Conservation (phyloP, 202 grass and related monocot species). For the Elaeis oleifera region DNA sequence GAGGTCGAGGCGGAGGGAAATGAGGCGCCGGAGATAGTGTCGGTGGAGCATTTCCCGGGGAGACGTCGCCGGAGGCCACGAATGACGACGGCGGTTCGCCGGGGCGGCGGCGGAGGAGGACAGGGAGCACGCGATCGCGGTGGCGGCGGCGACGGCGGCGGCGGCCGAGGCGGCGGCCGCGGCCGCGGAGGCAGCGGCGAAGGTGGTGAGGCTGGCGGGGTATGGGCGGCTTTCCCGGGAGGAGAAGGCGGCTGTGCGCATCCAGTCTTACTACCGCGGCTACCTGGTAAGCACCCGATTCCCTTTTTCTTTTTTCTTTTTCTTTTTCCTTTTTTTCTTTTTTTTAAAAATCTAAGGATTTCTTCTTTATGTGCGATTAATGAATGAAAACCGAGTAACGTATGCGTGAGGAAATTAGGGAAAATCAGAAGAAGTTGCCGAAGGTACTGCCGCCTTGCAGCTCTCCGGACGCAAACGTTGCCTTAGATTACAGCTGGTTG, state of each 20-base stretch:
- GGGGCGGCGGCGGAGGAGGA: background rate
- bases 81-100: slow-evolving; percentile 18
- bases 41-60: slow-evolving; percentile 65
- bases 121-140: slow-evolving; percentile 15
- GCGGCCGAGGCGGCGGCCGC: slow-evolving; percentile 37
- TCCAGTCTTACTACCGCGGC: slow-evolving; percentile 72
- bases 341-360: too few species aligned
- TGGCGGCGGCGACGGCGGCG: slow-evolving; percentile 24
- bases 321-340: too few species aligned
- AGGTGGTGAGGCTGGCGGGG: slow-evolving; percentile 46
- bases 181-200: slow-evolving; percentile 47
- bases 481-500: too few species aligned
- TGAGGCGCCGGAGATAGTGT: slow-evolving; percentile 51
- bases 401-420: too few species aligned
- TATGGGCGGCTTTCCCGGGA: slow-evolving; percentile 35
- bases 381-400: too few species aligned
- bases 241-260: slow-evolving; percentile 57
- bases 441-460: too few species aligned
- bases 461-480: too few species aligned
- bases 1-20: slow-evolving; percentile 10
- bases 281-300: slow-evolving; percentile 39
- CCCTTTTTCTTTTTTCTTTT: too few species aligned
- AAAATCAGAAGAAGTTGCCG: too few species aligned
- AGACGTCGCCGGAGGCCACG: slow-evolving; percentile 42
- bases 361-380: too few species aligned